phyloP scores from a whole-genome alignment of 768 basidiomycete genomes.

The Leccinum broughii region DNA sequence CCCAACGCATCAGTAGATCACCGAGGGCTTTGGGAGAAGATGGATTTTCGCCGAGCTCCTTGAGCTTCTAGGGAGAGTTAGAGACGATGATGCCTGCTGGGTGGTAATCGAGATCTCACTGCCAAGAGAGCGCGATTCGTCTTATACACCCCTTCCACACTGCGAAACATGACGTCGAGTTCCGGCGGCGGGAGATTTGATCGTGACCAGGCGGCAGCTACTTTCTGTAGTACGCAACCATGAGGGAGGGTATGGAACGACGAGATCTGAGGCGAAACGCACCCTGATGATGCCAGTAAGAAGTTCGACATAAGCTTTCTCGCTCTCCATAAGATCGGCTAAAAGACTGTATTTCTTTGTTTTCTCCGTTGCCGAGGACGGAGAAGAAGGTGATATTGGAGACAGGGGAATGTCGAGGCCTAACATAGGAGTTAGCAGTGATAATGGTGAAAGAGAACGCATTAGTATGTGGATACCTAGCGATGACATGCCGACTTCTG shows the following conservation, averaged over 20 bases:
- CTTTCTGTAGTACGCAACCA: conserved; percentile 60
- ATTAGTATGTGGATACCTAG: conserved; percentile 21
- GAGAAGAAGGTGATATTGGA: conserved; percentile 21
- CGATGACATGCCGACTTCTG: conserved; percentile 16
- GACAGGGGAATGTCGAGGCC: conserved; percentile 26
- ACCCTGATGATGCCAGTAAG: conserved; percentile 90
- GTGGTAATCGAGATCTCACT: conserved; percentile 38
- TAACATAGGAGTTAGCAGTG: conserved; percentile 21
- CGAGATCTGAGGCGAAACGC: conserved; percentile 33
- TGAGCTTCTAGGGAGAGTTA: conserved; percentile 68
- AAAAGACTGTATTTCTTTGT: conserved; percentile 78
- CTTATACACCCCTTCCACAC: conserved; percentile 90
- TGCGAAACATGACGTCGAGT: conserved; percentile 92
- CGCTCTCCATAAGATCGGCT: conserved; percentile 90
- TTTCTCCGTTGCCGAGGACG: conserved; percentile 42
- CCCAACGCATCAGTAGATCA: conserved; percentile 97
- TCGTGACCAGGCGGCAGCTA: conserved; percentile 97
- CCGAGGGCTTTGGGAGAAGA: conserved; percentile 92
- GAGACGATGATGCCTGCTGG: neutral
- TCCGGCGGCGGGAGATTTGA: conserved; percentile 91
- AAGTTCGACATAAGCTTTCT: conserved; percentile 89
- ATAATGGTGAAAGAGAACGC: conserved; percentile 2
- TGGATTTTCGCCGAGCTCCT: conserved; percentile 91
- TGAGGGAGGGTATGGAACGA: conserved; percentile 10
- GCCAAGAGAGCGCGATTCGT: conserved; percentile 80